Evolutionary conservation across 2,329 filamentous ascomycete genomes (phyloP).

Genomic region (Penicillium fuscoglaucum): DNA sequence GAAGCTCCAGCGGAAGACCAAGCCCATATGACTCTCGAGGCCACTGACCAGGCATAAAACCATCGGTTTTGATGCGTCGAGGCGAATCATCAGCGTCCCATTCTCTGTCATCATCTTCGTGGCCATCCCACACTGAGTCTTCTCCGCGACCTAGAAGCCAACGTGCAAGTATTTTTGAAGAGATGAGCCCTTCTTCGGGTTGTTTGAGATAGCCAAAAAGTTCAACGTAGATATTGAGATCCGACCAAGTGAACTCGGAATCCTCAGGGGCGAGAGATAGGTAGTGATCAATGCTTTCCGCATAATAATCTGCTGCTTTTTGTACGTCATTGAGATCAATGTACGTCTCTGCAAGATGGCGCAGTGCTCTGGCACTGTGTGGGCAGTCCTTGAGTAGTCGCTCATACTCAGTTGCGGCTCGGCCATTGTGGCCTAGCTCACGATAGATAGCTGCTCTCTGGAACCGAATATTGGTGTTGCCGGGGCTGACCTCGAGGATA

Average conservation of each 20-base stretch:
- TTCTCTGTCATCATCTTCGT: conserved; percentile 76
- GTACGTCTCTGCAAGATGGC: conserved; percentile 58
- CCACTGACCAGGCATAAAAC: conserved; percentile 60
- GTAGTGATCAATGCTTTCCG: conserved; percentile 54
- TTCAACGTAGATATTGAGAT: conserved; percentile 82
- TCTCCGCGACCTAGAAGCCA: conserved; percentile 77
- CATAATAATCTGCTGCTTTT: conserved; percentile 53
- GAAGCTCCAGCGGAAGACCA: conserved; percentile 75
- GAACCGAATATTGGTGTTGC: conserved; percentile 55
- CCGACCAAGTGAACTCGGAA: conserved; percentile 67
- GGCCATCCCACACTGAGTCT: conserved; percentile 76
- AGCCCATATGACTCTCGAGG: conserved; percentile 65
- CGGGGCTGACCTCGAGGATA: conserved; percentile 54
- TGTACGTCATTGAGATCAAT: conserved; percentile 53
- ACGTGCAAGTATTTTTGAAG: conserved; percentile 71
- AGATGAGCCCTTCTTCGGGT: conserved; percentile 65
- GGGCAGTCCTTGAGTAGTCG: conserved; percentile 56
- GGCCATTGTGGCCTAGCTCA: conserved; percentile 49
- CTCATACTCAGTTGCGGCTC: conserved; percentile 54
- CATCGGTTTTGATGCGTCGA: conserved; percentile 62
- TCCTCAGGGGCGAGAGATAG: conserved; percentile 46
- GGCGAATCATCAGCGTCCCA: conserved; percentile 75
- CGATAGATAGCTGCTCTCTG: conserved; percentile 58
- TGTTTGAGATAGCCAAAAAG: conserved; percentile 67
- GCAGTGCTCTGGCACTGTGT: conserved; percentile 56